Percentiles rank a stretch among this genome's conserved stretches.
These are phyloP conservation scores for Globisporangium megalacanthum DNA, from an alignment of 352 stramenopile genomes.

Conservation along the genomic window DNA sequence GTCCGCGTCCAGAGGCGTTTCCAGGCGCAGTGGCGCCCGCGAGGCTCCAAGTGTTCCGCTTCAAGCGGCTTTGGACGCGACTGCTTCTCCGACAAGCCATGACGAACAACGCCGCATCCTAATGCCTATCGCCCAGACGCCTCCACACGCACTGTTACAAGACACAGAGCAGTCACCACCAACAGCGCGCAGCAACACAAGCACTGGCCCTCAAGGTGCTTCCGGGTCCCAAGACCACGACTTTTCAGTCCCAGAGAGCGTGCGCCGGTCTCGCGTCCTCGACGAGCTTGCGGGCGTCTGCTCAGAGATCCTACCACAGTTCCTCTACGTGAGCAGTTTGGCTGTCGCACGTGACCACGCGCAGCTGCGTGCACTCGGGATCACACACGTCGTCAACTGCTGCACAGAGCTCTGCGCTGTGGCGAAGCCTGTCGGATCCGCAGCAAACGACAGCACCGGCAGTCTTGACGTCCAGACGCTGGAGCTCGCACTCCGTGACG, in stretches of 20 bases:
- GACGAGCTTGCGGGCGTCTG: slow-evolving; percentile 37
- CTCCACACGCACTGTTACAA: slow-evolving; percentile 3
- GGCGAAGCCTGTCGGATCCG: too few species aligned
- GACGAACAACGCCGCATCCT: background rate
- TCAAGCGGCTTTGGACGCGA: too few species aligned
- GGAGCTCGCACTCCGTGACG: slow-evolving; percentile 44
- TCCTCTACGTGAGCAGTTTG: slow-evolving; percentile 61
- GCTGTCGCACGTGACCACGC: slow-evolving; percentile 25
- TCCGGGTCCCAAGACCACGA: background rate
- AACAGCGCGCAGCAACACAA: background rate
- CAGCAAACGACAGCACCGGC: background rate
- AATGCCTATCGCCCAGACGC: slow-evolving; percentile 5
- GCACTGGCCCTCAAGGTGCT: background rate
- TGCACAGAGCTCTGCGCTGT: slow-evolving; percentile 31
- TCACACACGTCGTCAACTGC: slow-evolving; percentile 58
- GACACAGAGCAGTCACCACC: background rate
- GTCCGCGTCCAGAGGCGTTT: too few species aligned
- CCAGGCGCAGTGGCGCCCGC: background rate
- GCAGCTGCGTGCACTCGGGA: slow-evolving; percentile 25
- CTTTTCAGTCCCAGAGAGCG: slow-evolving; percentile 50
- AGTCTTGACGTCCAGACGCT: slow-evolving; percentile 10
- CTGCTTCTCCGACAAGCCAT: background rate
- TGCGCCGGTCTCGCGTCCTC: slow-evolving; percentile 43
- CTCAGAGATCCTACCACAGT: slow-evolving; percentile 45
- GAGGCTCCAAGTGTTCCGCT: background rate